Percentiles rank a stretch among this genome's conserved stretches.
These are phyloP conservation scores for Termitomyces sp. DNA, from an alignment of 768 basidiomycete genomes.

Conservation along the genomic window DNA sequence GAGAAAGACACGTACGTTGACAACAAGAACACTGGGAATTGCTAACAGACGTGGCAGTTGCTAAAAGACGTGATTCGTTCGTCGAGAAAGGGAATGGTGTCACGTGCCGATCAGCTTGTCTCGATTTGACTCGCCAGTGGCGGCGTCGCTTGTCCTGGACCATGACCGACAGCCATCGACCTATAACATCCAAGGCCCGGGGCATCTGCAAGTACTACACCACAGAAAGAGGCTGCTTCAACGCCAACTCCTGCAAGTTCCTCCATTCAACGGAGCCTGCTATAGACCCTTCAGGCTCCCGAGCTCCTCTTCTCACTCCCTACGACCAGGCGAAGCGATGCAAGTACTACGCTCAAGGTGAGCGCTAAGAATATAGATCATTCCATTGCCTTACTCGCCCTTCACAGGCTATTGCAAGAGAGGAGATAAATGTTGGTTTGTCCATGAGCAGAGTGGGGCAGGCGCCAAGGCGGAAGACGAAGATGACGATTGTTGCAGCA, in stretches of 20 bases:
- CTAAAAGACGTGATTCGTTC: too few relatives aligned
- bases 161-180: slow-evolving; percentile 34
- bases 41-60: too few relatives aligned
- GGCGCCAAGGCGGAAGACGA: slow-evolving; percentile 23
- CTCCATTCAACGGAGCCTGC: slow-evolving; percentile 48
- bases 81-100: neutral
- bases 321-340: slow-evolving; percentile 73
- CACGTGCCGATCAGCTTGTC: slow-evolving; percentile 5
- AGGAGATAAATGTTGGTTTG: slow-evolving; percentile 75
- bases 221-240: slow-evolving; percentile 64
- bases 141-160: slow-evolving; percentile 2
- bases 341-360: slow-evolving; percentile 58
- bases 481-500: slow-evolving; percentile 57
- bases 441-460: slow-evolving; percentile 36
- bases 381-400: neutral
- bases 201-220: slow-evolving; percentile 70
- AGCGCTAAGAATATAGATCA: slow-evolving; percentile 1
- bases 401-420: slow-evolving; percentile 63
- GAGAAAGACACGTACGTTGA: too few relatives aligned
- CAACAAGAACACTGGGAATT: too few relatives aligned
- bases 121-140: neutral
- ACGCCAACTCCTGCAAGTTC: slow-evolving; percentile 72
- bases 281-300: slow-evolving; percentile 26
- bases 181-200: slow-evolving; percentile 65
- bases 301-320: slow-evolving; percentile 45